phyloP scores from a whole-genome alignment of 164 flowering plant genomes.

The Liriodendron chinense region DNA sequence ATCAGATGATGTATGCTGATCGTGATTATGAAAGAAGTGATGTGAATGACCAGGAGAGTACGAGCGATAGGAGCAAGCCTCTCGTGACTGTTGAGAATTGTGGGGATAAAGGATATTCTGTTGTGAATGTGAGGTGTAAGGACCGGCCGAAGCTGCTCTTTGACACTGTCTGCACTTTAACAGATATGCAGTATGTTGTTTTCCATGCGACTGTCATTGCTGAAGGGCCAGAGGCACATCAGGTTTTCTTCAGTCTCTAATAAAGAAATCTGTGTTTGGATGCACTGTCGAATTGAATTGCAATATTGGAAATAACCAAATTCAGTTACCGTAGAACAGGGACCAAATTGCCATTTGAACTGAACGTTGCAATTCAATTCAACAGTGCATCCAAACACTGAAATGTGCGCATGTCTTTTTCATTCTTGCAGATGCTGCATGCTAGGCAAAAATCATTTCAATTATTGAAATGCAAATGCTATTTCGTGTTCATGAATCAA shows the following conservation, averaged over 20 bases:
- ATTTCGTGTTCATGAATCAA: background rate
- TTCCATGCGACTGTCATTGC: constrained; percentile 79
- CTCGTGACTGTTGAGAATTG: constrained; percentile 65
- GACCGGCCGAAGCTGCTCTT: constrained; percentile 90
- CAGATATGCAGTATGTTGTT: constrained; percentile 93
- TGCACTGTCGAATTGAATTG: too few species aligned
- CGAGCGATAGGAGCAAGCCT: constrained; percentile 41
- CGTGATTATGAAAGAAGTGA: constrained; percentile 65
- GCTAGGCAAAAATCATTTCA: background rate
- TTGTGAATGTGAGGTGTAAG: constrained; percentile 65
- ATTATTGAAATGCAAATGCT: background rate
- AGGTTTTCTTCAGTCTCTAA: constrained; percentile 42
- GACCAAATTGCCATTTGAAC: too few species aligned
- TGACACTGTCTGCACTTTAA: constrained; percentile 88
- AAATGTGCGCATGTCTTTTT: too few species aligned
- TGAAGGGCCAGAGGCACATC: constrained; percentile 81
- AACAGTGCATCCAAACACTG: too few species aligned
- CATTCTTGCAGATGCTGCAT: too few species aligned
- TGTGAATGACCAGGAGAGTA: constrained; percentile 18
- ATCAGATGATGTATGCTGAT: constrained; percentile 94
- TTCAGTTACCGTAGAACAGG: too few species aligned
- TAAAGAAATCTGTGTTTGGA: background rate
- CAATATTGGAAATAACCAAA: too few species aligned
- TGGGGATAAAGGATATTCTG: constrained; percentile 71
- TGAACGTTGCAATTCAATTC: too few species aligned